Base-by-base conservation (phyloP, 1,284 basidiomycete genomes). In the Lentinus polychrous region DNA sequence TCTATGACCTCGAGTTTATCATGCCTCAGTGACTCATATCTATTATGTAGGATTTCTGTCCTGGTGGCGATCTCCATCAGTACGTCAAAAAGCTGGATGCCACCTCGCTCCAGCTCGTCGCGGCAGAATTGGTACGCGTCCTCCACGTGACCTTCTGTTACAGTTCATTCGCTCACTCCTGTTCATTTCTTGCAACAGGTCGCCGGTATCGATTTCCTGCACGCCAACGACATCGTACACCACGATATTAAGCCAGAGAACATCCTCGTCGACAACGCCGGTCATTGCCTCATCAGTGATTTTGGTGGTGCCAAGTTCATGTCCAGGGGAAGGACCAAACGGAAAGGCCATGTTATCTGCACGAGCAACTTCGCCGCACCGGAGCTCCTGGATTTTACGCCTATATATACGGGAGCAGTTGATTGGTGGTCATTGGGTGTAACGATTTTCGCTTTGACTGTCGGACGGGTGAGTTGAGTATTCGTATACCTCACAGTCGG, bases 161-260 rank as follows among this genome's bases (percentile, higher is more conserved):
- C 3, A 12, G 10, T 20, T 20, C 8, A n/a, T 7, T 22, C 10
- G 8, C 8, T 20, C 17, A 20, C 24, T 20, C 20, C 10, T 5
- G 23, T 7, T 20, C 15, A 20, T 14, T 44, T 12, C 20, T 12
- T 10, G 3, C 20, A 15, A 22, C 32, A 61, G 60, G 48, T 63
- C 2, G 43, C 59, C 7, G 64, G 59, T 0, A 50, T 67, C 8
- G 23, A 58, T 7, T 57, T 53, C 20, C 52, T 67, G 10, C 65
- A 67, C 36, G 18, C 46, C 1, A 39, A 52, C 5, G 57, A 55
- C 1, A 58, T 62, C 49, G 56, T 65, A 0, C 63, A 60, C 57
- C 75, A 76, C 24, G 81, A 83, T 59, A 59, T 86, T 45, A 84
- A 83, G 62, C 81, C 81, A 1, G 78, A 79, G 57, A 84, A 84